Evolutionary conservation across 305 asterid genomes (phyloP), one percentile per base, ranked within the genome.

Genomic region (Solanum hybrid): DNA sequence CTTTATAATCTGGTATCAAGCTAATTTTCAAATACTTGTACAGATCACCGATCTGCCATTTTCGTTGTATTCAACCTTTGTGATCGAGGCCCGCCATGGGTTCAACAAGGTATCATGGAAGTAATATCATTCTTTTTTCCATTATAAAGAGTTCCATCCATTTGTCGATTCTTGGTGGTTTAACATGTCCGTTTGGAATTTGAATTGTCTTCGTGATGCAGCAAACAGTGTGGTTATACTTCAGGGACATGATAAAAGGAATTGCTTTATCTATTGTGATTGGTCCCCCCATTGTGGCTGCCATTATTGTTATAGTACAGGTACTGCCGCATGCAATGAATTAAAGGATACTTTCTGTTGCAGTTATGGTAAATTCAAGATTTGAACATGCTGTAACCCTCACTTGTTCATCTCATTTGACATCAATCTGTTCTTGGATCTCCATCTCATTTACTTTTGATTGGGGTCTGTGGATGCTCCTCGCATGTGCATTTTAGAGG

Each of bases 31-130:
- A 19, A n/a, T 82, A 26, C 73, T 81, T 78, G 10, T 91, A 93
- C 98, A 96, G 99, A 93, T 98, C 88, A 96, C 98, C 22, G 99
- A 98, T 90, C 93, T 98, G 91, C 99, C 99, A n/a, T 98, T 96
- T 93, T 95, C 99, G 38, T 87, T 98, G 89, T 98, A 94, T 94
- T 98, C 99, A 87, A 98, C 99, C 76, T 98, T 98, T 92, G 97
- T 98, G 91, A 98, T 98, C 90, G 99, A 98, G 94, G 93, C 94
- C 26, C 97, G 97, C 90, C 99, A 98, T 92, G 99, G 99, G 89
- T 98, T 98, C 91, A 98, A 98, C 94, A 98, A 98, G 94, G 99
- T 96, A 90, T 88, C 40, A 10, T 51, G 86, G 72, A 45, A 78
- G 38, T 12, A 34, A 88, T 42, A 51, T 19, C 27, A 78, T 88